These are phyloP conservation scores for Tylopilus sp. DNA, from an alignment of 768 basidiomycete species.

Conservation along the genomic window DNA sequence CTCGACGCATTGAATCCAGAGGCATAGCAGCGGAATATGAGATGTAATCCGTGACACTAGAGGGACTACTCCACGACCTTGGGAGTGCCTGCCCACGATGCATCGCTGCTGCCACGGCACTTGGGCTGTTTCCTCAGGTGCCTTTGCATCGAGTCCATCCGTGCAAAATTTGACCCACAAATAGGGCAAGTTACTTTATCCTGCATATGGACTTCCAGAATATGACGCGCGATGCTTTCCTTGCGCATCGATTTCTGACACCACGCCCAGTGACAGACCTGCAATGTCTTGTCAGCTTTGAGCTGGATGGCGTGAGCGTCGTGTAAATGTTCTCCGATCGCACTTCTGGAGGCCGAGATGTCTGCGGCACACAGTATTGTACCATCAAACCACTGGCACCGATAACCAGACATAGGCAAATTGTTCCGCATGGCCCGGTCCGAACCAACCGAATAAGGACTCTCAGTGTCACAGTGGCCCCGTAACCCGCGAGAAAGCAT, in stretches of 20 bases:
- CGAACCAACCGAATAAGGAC: constrained; percentile 4
- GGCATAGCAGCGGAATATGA: not conserved
- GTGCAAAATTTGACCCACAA: constrained; percentile 22
- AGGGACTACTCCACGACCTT: not conserved
- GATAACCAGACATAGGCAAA: not conserved
- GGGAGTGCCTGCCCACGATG: not conserved
- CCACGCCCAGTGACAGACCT: constrained; percentile 14
- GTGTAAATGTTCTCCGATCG: constrained; percentile 13
- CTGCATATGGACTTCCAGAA: constrained; percentile 21
- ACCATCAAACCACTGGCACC: constrained; percentile 15
- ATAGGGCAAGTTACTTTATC: constrained; percentile 17
- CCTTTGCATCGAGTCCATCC: constrained; percentile 24
- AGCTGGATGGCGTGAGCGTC: constrained; percentile 4
- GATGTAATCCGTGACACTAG: not conserved
- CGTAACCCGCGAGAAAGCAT: too few species aligned
- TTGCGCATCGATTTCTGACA: constrained; percentile 20
- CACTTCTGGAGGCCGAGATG: constrained; percentile 6
- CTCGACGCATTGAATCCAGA: not conserved
- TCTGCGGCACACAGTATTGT: not conserved
- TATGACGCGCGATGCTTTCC: constrained; percentile 27
- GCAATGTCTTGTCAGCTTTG: constrained; percentile 6
- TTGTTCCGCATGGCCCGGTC: not conserved
- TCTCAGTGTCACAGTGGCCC: too few species aligned
- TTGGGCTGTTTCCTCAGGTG: constrained; percentile 14
- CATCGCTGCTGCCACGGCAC: constrained; percentile 2